Evolutionary conservation across 73 alveolate species (phyloP), one percentile per base, ranked within the genome.

Genomic region (Paramecium octaurelia): DNA sequence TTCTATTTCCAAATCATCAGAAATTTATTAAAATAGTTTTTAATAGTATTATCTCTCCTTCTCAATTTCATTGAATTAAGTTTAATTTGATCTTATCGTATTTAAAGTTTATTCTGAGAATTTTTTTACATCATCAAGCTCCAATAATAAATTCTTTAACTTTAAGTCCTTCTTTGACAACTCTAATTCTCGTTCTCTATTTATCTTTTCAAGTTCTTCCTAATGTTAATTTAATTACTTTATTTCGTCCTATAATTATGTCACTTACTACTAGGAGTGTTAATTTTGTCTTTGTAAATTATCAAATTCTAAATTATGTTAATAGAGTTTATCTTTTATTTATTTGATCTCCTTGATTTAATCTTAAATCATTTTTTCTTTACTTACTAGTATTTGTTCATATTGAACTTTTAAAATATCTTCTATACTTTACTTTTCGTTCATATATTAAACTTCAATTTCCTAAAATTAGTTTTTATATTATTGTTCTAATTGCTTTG

Each of bases 71-170:
- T 36, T 31, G 0, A 35, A 31, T 31, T 75, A 36, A 14, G 1
- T 20, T 75, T 75, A 18, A 75, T 75, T 80, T 48, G n/a, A 10
- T 23, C 48, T 46, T 23, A 80, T 6, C 44, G 91, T 80, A 31
- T 80, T 31, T 44, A 80, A 23, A 31, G 91, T 80, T 48, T 80
- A 80, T 23, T 80, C 91, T 7, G 46, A 44, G 46, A 80, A 80
- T 1, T n/a, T 21, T 43, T 23, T 80, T 20, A 80, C 20, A 21
- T 80, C 91, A 20, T 80, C 91, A 11, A 80, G 16, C 4, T 80
- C 91, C 11, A 16, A 11, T 44, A 80, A 80, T 20, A 80, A 40
- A 21, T 20, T 31, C 57, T 80, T 42, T 80, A 80, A 10, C 27
- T 80, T 80, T 46, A 16, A 35, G 6, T 80, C 91, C 29, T 46